phyloP scores from a whole-genome alignment of 1,139 yeast genomes.

The Candida sp. region DNA sequence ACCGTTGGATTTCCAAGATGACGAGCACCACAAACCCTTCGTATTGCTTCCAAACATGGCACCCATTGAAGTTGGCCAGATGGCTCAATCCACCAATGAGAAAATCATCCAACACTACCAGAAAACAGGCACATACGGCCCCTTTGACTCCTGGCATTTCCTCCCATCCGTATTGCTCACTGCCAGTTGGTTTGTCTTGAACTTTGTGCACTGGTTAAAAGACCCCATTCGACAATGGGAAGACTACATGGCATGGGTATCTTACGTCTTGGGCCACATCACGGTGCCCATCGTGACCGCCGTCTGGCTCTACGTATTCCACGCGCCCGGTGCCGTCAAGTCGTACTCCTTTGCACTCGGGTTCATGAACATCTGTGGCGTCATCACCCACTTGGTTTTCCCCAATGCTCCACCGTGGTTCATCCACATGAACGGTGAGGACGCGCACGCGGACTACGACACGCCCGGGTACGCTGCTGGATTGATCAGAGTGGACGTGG shows the following conservation, averaged over 20 bases:
- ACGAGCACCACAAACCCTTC: slow-evolving; percentile 1
- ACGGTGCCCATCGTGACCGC: slow-evolving; percentile 66
- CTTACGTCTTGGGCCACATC: slow-evolving; percentile 64
- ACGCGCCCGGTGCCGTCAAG: slow-evolving; percentile 61
- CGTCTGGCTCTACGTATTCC: slow-evolving; percentile 68
- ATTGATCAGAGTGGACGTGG: slow-evolving; percentile 62
- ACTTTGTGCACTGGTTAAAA: slow-evolving; percentile 36
- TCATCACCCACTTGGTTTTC: slow-evolving; percentile 58
- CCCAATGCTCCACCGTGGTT: slow-evolving; percentile 82
- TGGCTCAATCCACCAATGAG: slow-evolving; percentile 12
- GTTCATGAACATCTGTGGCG: slow-evolving; percentile 61
- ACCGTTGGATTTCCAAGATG: slow-evolving; percentile 11
- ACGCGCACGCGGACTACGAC: slow-evolving; percentile 56
- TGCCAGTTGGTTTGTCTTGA: slow-evolving; percentile 43
- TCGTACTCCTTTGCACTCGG: slow-evolving; percentile 59
- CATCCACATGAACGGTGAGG: slow-evolving; percentile 60
- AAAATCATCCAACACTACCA: slow-evolving; percentile 9
- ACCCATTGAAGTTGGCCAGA: slow-evolving; percentile 4
- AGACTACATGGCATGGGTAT: slow-evolving; percentile 62
- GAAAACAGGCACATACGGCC: slow-evolving; percentile 14
- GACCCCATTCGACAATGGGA: slow-evolving; percentile 33
- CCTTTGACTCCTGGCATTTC: slow-evolving; percentile 24
- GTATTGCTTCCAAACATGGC: slow-evolving; percentile 9
- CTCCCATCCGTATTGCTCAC: slow-evolving; percentile 33
- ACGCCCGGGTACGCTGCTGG: slow-evolving; percentile 77